phyloP scores from a whole-genome alignment of 805 yeast genomes.

The Candida verbasci region DNA sequence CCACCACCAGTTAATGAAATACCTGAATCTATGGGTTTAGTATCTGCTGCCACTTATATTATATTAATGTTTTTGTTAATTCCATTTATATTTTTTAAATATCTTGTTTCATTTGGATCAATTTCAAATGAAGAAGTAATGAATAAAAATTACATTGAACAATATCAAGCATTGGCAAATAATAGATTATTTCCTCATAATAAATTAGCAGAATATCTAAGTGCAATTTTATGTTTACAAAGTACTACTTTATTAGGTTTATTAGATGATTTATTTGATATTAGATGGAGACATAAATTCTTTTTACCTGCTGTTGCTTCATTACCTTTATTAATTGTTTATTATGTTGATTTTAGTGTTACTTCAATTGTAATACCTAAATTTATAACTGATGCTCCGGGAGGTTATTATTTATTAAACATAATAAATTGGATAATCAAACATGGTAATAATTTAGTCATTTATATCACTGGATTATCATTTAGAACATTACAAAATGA shows the following conservation, averaged over 20 bases:
- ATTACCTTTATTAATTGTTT: slow-evolving; percentile 84
- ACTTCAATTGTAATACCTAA: slow-evolving; percentile 83
- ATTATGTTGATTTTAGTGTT: slow-evolving; percentile 90
- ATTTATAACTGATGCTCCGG: slow-evolving; percentile 41
- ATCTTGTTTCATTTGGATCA: slow-evolving; percentile 48
- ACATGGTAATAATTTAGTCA: slow-evolving; percentile 26
- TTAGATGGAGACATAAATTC: slow-evolving; percentile 96
- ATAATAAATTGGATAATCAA: slow-evolving; percentile 17
- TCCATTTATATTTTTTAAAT: slow-evolving; percentile 82
- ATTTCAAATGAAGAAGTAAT: slow-evolving; percentile 31
- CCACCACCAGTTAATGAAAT: slow-evolving; percentile 55
- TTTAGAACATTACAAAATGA: slow-evolving; percentile 34
- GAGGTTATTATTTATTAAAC: slow-evolving; percentile 24
- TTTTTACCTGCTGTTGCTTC: slow-evolving; percentile 93
- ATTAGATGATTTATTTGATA: slow-evolving; percentile 91
- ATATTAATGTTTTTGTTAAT: slow-evolving; percentile 79
- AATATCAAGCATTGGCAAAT: slow-evolving; percentile 28
- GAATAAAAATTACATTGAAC: slow-evolving; percentile 29
- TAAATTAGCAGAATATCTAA: slow-evolving; percentile 77
- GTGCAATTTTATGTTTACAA: slow-evolving; percentile 80
- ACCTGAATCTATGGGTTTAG: slow-evolving; percentile 93
- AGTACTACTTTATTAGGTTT: slow-evolving; percentile 82
- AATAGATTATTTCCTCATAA: slow-evolving; percentile 65
- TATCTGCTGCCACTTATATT: slow-evolving; percentile 76
- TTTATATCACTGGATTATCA: slow-evolving; percentile 32